Evolutionary conservation across 1,284 basidiomycete species (phyloP).

Genomic region (Spongispora temasekensis): DNA sequence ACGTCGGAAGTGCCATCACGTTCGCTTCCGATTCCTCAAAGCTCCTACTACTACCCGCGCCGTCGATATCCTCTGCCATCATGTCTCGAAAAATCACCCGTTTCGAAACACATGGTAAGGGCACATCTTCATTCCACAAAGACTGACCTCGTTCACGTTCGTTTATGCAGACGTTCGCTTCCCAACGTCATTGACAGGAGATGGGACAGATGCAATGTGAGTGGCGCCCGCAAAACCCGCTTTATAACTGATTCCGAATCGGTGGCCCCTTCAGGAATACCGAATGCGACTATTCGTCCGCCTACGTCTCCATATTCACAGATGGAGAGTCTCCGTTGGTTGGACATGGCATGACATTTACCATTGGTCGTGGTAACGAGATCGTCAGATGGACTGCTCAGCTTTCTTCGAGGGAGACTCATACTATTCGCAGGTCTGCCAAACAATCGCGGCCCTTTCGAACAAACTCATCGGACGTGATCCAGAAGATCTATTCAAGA

Average conservation of each 20-base stretch:
- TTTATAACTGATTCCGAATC: neutral
- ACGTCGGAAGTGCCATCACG: neutral
- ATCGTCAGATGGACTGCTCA: conserved; percentile 52
- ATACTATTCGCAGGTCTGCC: conserved; percentile 60
- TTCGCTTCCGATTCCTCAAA: neutral
- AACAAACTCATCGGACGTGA: conserved; percentile 84
- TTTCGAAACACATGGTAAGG: conserved; percentile 40
- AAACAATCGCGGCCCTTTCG: conserved; percentile 78
- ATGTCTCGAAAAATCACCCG: conserved; percentile 38
- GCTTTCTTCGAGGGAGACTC: neutral
- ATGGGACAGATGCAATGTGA: conserved; percentile 65
- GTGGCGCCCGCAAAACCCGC: neutral
- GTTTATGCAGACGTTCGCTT: conserved; percentile 37
- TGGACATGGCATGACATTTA: conserved; percentile 95
- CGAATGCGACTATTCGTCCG: conserved; percentile 93
- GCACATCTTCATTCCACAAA: neutral
- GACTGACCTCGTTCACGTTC: neutral
- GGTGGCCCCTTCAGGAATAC: conserved; percentile 65
- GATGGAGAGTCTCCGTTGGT: conserved; percentile 59
- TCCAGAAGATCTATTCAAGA: conserved; percentile 77
- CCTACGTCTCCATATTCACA: conserved; percentile 83
- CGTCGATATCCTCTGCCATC: too few species aligned
- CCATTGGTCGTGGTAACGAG: conserved; percentile 95
- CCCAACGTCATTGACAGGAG: conserved; percentile 58
- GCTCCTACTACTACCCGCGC: neutral